Conservation (phyloP, 2,329 filamentous ascomycete genomes). For the Fusarium odoratissimum region DNA sequence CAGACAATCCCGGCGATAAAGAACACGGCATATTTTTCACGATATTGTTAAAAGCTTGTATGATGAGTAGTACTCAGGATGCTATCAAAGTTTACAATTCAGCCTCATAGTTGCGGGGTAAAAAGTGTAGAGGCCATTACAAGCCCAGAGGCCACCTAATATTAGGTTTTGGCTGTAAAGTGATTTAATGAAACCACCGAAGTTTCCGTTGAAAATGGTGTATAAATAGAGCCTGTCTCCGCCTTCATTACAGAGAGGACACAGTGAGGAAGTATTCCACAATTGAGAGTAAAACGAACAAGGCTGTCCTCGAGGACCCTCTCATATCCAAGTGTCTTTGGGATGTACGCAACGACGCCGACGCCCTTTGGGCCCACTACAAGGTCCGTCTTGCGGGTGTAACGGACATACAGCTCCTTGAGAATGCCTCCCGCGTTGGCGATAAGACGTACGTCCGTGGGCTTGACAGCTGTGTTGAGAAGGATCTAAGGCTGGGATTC, state of each 20-base stretch:
- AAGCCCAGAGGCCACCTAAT: neutral
- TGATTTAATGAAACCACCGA: neutral
- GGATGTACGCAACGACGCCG: neutral
- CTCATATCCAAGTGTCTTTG: neutral
- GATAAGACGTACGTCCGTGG: neutral
- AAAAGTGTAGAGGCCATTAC: neutral
- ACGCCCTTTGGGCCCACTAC: neutral
- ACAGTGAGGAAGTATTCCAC: accelerated
- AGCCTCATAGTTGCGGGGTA: neutral
- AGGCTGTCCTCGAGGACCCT: neutral
- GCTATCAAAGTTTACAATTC: too few species aligned
- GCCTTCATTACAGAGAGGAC: neutral
- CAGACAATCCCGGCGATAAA: too few species aligned
- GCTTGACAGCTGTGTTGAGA: neutral
- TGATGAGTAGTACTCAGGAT: too few species aligned
- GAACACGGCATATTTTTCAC: too few species aligned
- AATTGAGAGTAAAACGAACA: neutral
- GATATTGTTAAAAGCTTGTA: too few species aligned
- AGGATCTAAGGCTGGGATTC: accelerated
- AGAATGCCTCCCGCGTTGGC: accelerated
- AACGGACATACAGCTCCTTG: neutral
- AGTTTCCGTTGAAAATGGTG: too few species aligned
- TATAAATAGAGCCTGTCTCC: neutral
- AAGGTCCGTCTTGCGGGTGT: neutral
- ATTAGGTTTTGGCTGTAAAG: neutral